Evolutionary conservation across 2,329 filamentous ascomycete genomes (phyloP).

Genomic region (Zymoseptoria ardabiliae): DNA sequence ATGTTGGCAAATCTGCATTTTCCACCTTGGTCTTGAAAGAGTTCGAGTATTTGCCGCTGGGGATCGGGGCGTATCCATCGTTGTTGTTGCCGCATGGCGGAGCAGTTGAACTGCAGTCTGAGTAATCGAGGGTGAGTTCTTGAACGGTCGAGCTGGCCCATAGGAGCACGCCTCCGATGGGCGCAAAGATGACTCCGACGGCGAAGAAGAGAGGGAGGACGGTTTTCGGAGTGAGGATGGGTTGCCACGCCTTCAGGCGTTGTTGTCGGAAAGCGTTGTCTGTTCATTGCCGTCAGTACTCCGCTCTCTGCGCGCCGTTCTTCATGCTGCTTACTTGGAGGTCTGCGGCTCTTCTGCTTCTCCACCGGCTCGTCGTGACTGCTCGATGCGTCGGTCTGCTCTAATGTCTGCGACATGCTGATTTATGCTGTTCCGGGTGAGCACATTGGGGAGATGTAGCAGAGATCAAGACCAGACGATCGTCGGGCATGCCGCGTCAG

Average conservation of each 20-base stretch:
- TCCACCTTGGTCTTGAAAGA: slow-evolving; percentile 56
- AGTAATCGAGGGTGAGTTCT: slow-evolving; percentile 88
- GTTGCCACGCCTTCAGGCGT: slow-evolving; percentile 96
- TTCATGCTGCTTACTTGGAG: slow-evolving; percentile 60
- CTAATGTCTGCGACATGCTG: slow-evolving; percentile 40
- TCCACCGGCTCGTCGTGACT: slow-evolving; percentile 35
- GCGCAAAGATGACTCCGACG: slow-evolving; percentile 85
- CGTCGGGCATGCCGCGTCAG: not conserved
- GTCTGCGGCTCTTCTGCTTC: slow-evolving; percentile 83
- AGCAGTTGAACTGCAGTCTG: slow-evolving; percentile 54
- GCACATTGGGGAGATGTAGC: not conserved
- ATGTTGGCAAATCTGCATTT: slow-evolving; percentile 21
- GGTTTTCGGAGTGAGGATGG: slow-evolving; percentile 90
- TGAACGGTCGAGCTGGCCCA: slow-evolving; percentile 82
- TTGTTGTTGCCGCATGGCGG: slow-evolving; percentile 39
- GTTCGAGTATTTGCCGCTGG: slow-evolving; percentile 51
- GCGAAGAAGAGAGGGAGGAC: slow-evolving; percentile 85
- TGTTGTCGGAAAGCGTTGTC: slow-evolving; percentile 97
- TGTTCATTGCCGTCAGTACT: slow-evolving; percentile 34
- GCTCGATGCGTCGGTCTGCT: slow-evolving; percentile 37
- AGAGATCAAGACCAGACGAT: not conserved
- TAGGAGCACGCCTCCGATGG: slow-evolving; percentile 78
- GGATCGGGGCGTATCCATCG: slow-evolving; percentile 44
- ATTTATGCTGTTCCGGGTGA: not conserved
- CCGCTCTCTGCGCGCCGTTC: not conserved